Evolutionary conservation across 2,329 filamentous ascomycete genomes (phyloP).

Genomic region (Clarireedia homoeocarpa): DNA sequence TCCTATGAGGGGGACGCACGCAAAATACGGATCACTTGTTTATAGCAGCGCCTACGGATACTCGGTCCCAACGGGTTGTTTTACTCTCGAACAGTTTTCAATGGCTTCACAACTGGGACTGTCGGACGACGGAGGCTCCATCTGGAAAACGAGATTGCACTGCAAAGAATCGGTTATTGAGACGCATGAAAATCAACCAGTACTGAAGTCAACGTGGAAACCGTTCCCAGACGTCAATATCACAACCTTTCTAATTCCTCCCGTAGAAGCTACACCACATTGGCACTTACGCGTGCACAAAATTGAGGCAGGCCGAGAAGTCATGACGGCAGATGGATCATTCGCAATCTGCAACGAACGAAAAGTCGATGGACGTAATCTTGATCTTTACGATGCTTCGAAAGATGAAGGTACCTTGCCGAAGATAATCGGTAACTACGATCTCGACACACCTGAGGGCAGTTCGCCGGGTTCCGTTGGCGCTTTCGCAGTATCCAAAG

Average conservation of each 20-base stretch:
- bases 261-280: constrained; percentile 48
- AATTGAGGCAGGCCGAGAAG: constrained; percentile 49
- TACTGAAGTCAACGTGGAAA: constrained; percentile 62
- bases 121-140: constrained; percentile 69
- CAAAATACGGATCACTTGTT: constrained; percentile 73
- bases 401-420: constrained; percentile 44
- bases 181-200: constrained; percentile 42
- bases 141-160: constrained; percentile 68
- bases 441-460: constrained; percentile 45
- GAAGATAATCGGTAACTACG: constrained; percentile 53
- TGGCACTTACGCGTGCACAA: constrained; percentile 64
- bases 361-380: constrained; percentile 39
- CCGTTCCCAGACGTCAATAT: constrained; percentile 63
- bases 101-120: constrained; percentile 69
- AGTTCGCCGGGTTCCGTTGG: constrained; percentile 43
- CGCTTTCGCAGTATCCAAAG: constrained; percentile 49
- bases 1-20: constrained; percentile 72
- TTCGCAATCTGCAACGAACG: constrained; percentile 60
- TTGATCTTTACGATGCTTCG: constrained; percentile 41
- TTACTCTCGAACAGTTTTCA: constrained; percentile 69
- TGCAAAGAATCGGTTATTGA: constrained; percentile 59
- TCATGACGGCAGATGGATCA: constrained; percentile 66
- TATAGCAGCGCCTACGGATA: constrained; percentile 72
- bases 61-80: constrained; percentile 67
- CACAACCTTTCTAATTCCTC: constrained; percentile 57